These are phyloP conservation scores for Crithidia brevicula DNA, from an alignment of 208 protist genomes.

Conservation along the genomic window DNA sequence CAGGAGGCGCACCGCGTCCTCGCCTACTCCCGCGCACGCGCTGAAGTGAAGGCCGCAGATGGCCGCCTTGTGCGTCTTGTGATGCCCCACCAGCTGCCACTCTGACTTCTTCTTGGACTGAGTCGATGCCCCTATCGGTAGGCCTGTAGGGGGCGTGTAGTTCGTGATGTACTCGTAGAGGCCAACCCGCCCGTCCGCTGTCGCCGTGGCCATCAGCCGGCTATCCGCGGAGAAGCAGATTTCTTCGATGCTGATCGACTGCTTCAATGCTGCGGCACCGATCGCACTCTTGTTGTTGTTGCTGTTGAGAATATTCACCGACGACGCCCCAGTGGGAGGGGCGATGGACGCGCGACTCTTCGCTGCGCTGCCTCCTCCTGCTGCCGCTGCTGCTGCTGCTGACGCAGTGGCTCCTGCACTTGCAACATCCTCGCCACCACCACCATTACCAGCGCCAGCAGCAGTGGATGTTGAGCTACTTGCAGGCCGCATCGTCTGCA, in stretches of 20 bases:
- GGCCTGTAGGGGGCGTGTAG: neutral
- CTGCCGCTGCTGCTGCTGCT: conserved; percentile 3
- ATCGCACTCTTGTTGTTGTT: neutral
- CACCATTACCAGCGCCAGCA: neutral
- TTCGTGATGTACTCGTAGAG: conserved; percentile 80
- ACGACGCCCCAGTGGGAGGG: no score
- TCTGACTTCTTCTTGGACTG: conserved; percentile 42
- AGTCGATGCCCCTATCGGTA: neutral
- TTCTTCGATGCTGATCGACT: conserved; percentile 66
- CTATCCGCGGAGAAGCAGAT: conserved; percentile 88
- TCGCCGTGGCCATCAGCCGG: conserved; percentile 81
- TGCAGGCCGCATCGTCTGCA: conserved; percentile 63
- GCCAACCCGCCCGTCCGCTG: conserved; percentile 82
- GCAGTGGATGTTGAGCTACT: neutral
- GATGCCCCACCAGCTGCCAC: conserved; percentile 93
- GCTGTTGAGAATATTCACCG: no score
- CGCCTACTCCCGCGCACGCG: conserved; percentile 38
- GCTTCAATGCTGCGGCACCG: no score
- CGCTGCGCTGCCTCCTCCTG: neutral
- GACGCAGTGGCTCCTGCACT: neutral
- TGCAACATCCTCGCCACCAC: neutral
- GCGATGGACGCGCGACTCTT: neutral
- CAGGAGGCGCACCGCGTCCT: conserved; percentile 73
- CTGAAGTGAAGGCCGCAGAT: conserved; percentile 93
- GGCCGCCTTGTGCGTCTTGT: conserved; percentile 88